Conservation (phyloP, 2,329 filamentous ascomycete genomes). For the Diaporthe sp. region DNA sequence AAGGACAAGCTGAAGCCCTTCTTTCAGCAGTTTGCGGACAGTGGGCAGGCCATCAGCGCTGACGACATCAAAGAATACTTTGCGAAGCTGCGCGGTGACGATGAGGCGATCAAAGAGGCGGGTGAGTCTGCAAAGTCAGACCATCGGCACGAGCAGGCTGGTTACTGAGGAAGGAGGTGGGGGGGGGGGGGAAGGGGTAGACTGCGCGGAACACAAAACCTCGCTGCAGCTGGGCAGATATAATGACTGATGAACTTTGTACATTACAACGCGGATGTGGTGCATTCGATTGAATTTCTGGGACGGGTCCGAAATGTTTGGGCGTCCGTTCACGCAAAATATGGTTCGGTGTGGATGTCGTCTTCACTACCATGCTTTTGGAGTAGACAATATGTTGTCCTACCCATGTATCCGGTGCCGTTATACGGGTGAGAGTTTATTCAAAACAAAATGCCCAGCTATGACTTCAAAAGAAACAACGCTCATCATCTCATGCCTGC, state of each 20-base stretch:
- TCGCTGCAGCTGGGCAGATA: not conserved
- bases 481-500: not conserved
- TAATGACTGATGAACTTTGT: slow-evolving; percentile 39
- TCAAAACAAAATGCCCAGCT: not conserved
- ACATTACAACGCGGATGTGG: slow-evolving; percentile 10
- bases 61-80: slow-evolving; percentile 98
- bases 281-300: not conserved
- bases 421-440: not conserved
- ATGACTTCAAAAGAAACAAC: too few relatives aligned
- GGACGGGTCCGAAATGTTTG: not conserved
- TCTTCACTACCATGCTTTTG: not conserved
- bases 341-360: not conserved
- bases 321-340: not conserved
- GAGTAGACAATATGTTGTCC: not conserved
- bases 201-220: not conserved
- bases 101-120: slow-evolving; percentile 77
- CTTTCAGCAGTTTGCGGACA: slow-evolving; percentile 93
- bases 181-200: not conserved
- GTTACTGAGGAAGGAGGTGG: slow-evolving; percentile 56
- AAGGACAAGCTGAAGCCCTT: slow-evolving; percentile 97
- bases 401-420: not conserved
- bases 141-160: slow-evolving; percentile 65
- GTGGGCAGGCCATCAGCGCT: slow-evolving; percentile 86
- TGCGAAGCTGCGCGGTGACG: slow-evolving; percentile 92
- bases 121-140: slow-evolving; percentile 64